Conservation (phyloP, 2,329 filamentous ascomycete genomes). For the Berkeleyomyces rouxiae region DNA sequence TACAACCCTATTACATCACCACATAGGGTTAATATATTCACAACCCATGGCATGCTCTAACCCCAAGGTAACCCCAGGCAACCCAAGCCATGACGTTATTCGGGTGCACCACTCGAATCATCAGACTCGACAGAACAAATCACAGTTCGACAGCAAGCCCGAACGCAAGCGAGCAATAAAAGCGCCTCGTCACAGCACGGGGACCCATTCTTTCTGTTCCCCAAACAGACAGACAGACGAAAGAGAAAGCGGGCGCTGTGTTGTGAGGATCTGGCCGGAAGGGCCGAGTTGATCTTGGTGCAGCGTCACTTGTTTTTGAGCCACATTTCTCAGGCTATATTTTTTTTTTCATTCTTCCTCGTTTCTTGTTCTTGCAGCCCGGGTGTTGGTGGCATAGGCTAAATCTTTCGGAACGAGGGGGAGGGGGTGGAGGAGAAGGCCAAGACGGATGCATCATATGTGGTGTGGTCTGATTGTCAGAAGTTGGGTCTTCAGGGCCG, state of each 20-base stretch:
- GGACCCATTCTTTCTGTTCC: neutral
- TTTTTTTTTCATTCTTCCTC: neutral
- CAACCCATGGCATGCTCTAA: neutral
- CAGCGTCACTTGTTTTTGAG: neutral
- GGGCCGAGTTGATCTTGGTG: neutral
- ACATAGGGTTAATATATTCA: neutral
- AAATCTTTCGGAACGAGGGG: no score
- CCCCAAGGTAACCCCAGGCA: neutral
- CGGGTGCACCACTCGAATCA: neutral
- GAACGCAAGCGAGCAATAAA: neutral
- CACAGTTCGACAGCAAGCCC: neutral
- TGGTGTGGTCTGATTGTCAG: no score
- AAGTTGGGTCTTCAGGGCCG: no score
- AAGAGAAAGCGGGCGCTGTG: neutral
- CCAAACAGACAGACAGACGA: neutral
- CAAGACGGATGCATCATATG: no score
- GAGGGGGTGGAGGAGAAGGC: no score
- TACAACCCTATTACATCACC: neutral
- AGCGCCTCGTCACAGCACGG: neutral
- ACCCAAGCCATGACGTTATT: neutral
- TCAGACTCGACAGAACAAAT: neutral
- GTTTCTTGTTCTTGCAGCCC: neutral
- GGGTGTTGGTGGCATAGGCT: no score
- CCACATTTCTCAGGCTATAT: neutral
- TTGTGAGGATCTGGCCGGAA: neutral